These are phyloP conservation scores for Quillaja saponaria DNA, from an alignment of 306 rosid genomes.

Conservation along the genomic window DNA sequence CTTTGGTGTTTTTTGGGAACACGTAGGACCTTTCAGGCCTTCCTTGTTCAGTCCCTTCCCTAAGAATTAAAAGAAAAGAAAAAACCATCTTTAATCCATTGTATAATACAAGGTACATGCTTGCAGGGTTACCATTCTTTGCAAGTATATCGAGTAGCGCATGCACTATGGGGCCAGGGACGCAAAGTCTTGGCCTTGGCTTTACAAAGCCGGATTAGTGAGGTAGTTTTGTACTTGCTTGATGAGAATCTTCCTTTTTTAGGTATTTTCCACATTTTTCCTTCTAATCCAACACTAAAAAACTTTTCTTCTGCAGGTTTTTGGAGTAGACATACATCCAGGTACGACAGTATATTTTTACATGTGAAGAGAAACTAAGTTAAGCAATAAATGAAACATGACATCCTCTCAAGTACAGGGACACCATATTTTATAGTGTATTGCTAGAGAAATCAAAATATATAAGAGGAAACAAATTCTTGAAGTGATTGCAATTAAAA, in stretches of 20 bases:
- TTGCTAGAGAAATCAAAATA: background rate
- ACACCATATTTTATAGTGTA: slow-evolving; percentile 12
- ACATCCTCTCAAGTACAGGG: slow-evolving; percentile 4
- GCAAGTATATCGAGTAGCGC: slow-evolving; percentile 84
- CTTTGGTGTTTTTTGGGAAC: slow-evolving; percentile 5
- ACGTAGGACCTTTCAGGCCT: background rate
- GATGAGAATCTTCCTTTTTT: background rate
- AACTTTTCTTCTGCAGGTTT: slow-evolving; percentile 63
- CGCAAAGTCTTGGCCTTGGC: slow-evolving; percentile 81
- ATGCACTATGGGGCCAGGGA: slow-evolving; percentile 76
- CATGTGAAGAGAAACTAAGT: slow-evolving; percentile 11
- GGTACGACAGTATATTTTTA: slow-evolving; percentile 50
- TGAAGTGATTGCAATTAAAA: slow-evolving; percentile 16
- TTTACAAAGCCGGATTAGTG: slow-evolving; percentile 84
- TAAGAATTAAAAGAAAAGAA: background rate
- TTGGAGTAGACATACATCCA: slow-evolving; percentile 90
- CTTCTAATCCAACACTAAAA: slow-evolving; percentile 15
- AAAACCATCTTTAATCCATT: background rate
- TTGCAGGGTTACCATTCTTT: slow-evolving; percentile 86
- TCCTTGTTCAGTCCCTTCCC: background rate
- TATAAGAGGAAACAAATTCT: background rate
- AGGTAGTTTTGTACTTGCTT: slow-evolving; percentile 53
- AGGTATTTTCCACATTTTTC: slow-evolving; percentile 16
- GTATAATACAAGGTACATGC: slow-evolving; percentile 23
- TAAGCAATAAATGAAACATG: background rate